Evolutionary conservation across 176 grass and related monocot species (phyloP).

Genomic region (Calamus simplicifolius): DNA sequence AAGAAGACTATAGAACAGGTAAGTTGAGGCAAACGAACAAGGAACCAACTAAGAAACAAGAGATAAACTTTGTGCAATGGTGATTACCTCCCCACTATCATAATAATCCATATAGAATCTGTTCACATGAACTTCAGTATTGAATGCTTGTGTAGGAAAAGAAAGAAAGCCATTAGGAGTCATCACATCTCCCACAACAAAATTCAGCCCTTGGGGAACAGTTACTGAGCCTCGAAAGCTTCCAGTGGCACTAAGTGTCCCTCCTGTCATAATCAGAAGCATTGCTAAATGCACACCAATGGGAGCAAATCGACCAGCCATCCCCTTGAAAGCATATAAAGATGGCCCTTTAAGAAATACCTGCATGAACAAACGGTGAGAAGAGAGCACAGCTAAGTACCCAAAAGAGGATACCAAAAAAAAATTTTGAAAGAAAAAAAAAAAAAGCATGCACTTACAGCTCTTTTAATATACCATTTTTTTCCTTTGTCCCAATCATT

Average conservation of each 20-base stretch:
- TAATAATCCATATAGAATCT: slow-evolving; percentile 98
- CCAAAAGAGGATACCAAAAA: neutral
- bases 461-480: too few relatives aligned
- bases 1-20: neutral
- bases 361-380: slow-evolving; percentile 15
- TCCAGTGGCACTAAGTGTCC: slow-evolving; percentile 72
- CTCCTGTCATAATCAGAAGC: slow-evolving; percentile 91
- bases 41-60: neutral
- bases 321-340: slow-evolving; percentile 81
- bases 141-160: slow-evolving; percentile 45
- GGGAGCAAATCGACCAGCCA: slow-evolving; percentile 69
- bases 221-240: slow-evolving; percentile 80
- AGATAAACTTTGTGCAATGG: slow-evolving; percentile 4
- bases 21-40: too few relatives aligned
- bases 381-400: neutral
- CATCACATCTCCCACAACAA: slow-evolving; percentile 85
- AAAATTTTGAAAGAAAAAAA: neutral
- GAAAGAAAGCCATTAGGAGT: slow-evolving; percentile 66
- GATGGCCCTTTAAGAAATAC: slow-evolving; percentile 78
- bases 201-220: slow-evolving; percentile 90
- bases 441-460: too few relatives aligned
- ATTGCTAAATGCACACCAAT: slow-evolving; percentile 89
- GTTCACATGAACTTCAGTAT: slow-evolving; percentile 90
- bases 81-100: slow-evolving; percentile 86
- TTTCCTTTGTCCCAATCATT: too few relatives aligned